phyloP scores from a whole-genome alignment of 2,329 filamentous ascomycete species.

The Daldinia sp. region DNA sequence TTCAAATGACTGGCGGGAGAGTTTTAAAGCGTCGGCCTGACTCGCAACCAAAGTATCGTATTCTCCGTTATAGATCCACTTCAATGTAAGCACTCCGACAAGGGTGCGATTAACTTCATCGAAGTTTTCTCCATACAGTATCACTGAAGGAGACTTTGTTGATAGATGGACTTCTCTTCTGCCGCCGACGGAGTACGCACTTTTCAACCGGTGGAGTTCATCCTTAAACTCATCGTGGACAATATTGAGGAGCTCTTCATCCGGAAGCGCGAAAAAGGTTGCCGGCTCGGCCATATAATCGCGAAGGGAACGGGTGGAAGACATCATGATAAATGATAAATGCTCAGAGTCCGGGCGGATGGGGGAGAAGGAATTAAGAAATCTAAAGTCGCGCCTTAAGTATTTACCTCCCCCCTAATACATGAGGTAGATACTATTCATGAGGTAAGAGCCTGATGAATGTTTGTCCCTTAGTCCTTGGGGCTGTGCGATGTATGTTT shows the following conservation, averaged over 20 bases:
- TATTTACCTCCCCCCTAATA: too few relatives aligned
- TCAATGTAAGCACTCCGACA: conserved; percentile 48
- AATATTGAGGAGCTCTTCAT: conserved; percentile 39
- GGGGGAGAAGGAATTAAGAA: not conserved
- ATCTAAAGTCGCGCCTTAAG: not conserved
- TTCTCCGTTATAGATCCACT: conserved; percentile 49
- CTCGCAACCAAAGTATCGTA: conserved; percentile 46
- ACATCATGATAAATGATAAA: conserved; percentile 5
- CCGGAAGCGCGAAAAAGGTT: conserved; percentile 29
- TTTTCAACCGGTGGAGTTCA: conserved; percentile 45
- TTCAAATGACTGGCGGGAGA: conserved; percentile 45
- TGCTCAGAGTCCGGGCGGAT: not conserved
- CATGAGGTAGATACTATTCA: too few relatives aligned
- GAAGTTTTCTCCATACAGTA: conserved; percentile 46
- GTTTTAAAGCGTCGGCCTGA: conserved; percentile 39
- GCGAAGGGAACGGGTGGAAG: not conserved
- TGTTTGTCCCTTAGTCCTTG: too few relatives aligned
- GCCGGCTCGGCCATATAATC: conserved; percentile 1
- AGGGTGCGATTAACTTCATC: conserved; percentile 52
- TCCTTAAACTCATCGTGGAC: conserved; percentile 40
- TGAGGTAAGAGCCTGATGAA: too few relatives aligned
- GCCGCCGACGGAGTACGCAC: conserved; percentile 41
- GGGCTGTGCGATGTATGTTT: too few relatives aligned
- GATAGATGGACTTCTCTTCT: conserved; percentile 10
- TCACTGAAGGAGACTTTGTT: conserved; percentile 41